phyloP scores from a whole-genome alignment of 1,139 yeast genomes.

The Meyerozyma elateridarum region DNA sequence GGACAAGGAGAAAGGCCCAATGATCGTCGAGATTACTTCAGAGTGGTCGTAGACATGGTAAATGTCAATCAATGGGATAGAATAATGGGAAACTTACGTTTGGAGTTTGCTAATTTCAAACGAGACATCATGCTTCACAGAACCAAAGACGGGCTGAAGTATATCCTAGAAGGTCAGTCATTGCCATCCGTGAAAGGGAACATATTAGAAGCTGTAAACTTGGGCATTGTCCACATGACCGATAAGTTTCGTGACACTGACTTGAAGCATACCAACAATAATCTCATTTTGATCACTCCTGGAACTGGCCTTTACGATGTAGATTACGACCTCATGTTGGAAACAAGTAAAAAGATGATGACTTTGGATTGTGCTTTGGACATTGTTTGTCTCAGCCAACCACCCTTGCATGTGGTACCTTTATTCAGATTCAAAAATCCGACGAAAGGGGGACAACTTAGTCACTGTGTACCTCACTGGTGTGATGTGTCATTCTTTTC shows the following conservation, averaged over 20 bases:
- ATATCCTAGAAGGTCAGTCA: conserved; percentile 50
- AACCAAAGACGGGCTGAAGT: conserved; percentile 30
- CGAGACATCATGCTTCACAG: conserved; percentile 59
- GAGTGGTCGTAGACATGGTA: conserved; percentile 95
- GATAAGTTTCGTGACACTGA: conserved; percentile 85
- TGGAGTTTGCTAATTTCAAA: conserved; percentile 81
- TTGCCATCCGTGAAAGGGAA: conserved; percentile 90
- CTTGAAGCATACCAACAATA: conserved; percentile 79
- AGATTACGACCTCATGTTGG: conserved; percentile 68
- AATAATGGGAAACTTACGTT: conserved; percentile 81
- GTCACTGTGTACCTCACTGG: conserved; percentile 91
- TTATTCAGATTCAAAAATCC: conserved; percentile 64
- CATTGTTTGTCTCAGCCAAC: conserved; percentile 80
- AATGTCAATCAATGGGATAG: conserved; percentile 84
- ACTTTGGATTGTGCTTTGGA: conserved; percentile 84
- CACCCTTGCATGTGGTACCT: conserved; percentile 91
- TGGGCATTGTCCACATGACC: conserved; percentile 75
- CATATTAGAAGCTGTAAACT: conserved; percentile 76
- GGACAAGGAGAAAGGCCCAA: conserved; percentile 70
- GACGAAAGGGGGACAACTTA: conserved; percentile 44
- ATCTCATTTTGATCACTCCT: conserved; percentile 81
- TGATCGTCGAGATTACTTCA: conserved; percentile 70
- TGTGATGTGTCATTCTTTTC: conserved; percentile 88
- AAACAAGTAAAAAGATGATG: conserved; percentile 71
- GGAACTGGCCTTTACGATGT: conserved; percentile 94